Percentiles rank a stretch among this genome's conserved stretches.
These are phyloP conservation scores for Metschnikowia dekortorum DNA, from an alignment of 805 yeast species.

Conservation along the genomic window DNA sequence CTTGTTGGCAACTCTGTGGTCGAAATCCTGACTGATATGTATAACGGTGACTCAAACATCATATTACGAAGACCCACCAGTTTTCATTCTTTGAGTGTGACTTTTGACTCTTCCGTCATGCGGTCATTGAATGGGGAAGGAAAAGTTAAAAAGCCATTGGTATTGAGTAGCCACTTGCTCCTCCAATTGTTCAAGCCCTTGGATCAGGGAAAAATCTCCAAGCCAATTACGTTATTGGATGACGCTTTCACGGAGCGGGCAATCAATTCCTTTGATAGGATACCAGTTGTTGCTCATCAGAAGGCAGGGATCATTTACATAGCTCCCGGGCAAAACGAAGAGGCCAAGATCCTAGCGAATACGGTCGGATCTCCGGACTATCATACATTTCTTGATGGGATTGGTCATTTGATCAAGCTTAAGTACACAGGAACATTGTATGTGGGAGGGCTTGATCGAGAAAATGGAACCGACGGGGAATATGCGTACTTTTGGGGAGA, in stretches of 20 bases:
- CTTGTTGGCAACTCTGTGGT: conserved; percentile 54
- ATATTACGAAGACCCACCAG: conserved; percentile 56
- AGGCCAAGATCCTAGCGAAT: conserved; percentile 62
- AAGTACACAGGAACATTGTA: conserved; percentile 47
- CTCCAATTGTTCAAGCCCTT: conserved; percentile 48
- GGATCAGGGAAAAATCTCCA: conserved; percentile 26
- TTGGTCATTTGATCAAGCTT: conserved; percentile 61
- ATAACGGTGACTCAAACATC: conserved; percentile 49
- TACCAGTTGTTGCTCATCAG: conserved; percentile 73
- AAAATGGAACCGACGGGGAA: conserved; percentile 67
- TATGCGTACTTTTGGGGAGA: conserved; percentile 71
- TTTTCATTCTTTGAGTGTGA: conserved; percentile 41
- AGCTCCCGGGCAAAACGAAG: conserved; percentile 61
- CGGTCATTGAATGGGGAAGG: conserved; percentile 4
- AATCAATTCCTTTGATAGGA: conserved; percentile 59
- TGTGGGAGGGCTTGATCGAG: conserved; percentile 78
- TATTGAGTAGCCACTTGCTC: conserved; percentile 40
- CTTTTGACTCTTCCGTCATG: conserved; percentile 6
- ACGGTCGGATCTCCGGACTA: conserved; percentile 60
- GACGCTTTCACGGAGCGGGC: conserved; percentile 47
- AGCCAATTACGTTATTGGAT: conserved; percentile 50
- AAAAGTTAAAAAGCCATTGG: conserved; percentile 10
- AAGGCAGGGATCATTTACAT: conserved; percentile 77
- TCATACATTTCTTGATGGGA: conserved; percentile 49
- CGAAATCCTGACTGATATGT: conserved; percentile 49